Evolutionary conservation across 805 yeast genomes (phyloP).

Genomic region (Sugiyamaella marilandica): DNA sequence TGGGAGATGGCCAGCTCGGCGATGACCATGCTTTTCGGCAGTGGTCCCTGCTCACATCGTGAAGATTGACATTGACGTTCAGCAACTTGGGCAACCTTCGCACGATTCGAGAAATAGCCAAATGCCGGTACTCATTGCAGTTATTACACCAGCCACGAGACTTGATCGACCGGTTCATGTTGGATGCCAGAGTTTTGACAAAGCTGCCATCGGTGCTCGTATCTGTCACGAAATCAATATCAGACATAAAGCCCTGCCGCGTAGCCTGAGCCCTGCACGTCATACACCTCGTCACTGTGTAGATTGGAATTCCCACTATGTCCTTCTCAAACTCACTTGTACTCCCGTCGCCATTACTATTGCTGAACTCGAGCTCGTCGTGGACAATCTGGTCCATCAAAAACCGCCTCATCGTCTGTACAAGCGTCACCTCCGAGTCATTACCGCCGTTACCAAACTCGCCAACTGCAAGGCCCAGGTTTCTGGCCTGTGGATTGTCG

Average conservation of each 20-base stretch:
- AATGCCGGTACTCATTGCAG: conserved; percentile 47
- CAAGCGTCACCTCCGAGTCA: conserved; percentile 26
- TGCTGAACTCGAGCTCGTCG: conserved; percentile 40
- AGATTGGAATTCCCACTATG: conserved; percentile 19
- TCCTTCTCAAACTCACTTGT: conserved; percentile 1
- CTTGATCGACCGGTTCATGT: conserved; percentile 31
- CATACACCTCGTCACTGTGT: conserved; percentile 21
- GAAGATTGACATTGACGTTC: conserved; percentile 11
- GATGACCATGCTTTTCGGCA: conserved; percentile 11
- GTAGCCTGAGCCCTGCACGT: conserved; percentile 24
- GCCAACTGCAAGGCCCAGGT: conserved; percentile 48
- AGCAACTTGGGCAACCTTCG: conserved; percentile 16
- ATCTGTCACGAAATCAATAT: conserved; percentile 22
- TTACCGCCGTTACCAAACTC: conserved; percentile 28
- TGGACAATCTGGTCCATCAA: conserved; percentile 47
- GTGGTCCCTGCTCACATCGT: conserved; percentile 4
- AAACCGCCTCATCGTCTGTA: conserved; percentile 56
- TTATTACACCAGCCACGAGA: conserved; percentile 50
- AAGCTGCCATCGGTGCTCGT: conserved; percentile 14
- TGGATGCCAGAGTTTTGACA: conserved; percentile 20
- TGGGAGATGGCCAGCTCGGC: conserved; percentile 16
- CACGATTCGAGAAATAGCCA: conserved; percentile 43
- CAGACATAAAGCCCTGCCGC: conserved; percentile 18
- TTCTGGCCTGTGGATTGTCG: conserved; percentile 46
- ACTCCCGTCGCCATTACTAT: not conserved